Conservation (phyloP, 257 asterid genomes). For the Cordia subcordata region DNA sequence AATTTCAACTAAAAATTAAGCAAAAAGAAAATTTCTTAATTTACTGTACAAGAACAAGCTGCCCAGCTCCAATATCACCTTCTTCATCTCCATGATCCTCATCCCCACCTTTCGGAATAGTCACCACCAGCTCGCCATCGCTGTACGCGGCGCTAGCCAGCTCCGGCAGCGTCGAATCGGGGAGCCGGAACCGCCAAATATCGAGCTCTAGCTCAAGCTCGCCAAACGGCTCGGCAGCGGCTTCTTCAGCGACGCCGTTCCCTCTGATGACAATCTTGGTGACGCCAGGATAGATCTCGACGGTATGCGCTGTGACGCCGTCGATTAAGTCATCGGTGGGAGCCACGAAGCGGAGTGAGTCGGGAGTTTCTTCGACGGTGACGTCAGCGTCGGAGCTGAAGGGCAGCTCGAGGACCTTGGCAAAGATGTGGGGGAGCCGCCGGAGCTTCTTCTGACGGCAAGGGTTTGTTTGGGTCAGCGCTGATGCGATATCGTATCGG, state of each 20-base stretch:
- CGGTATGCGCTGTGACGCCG: conserved; percentile 52
- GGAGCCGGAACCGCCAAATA: conserved; percentile 80
- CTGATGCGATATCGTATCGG: conserved; percentile 56
- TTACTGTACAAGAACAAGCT: conserved; percentile 73
- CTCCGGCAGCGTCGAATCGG: conserved; percentile 56
- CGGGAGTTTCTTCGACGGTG: conserved; percentile 48
- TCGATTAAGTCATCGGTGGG: conserved; percentile 43
- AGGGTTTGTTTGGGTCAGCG: conserved; percentile 39
- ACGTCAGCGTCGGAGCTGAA: conserved; percentile 71
- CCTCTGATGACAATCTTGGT: conserved; percentile 61
- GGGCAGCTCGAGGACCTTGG: conserved; percentile 78
- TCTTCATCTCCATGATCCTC: conserved; percentile 28
- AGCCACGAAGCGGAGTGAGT: conserved; percentile 51
- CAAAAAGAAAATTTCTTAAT: not conserved
- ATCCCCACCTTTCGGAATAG: conserved; percentile 60
- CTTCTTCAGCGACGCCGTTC: conserved; percentile 26
- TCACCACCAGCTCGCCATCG: conserved; percentile 70
- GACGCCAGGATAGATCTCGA: conserved; percentile 78
- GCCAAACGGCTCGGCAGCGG: conserved; percentile 33
- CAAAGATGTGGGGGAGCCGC: conserved; percentile 76
- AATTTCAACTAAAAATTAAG: not conserved
- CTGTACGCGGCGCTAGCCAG: conserved; percentile 51
- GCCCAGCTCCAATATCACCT: conserved; percentile 36
- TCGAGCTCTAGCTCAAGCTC: conserved; percentile 58
- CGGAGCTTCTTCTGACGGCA: conserved; percentile 70